These are phyloP conservation scores for Pythium phragmiticola DNA, from an alignment of 352 stramenopile species.

Conservation along the genomic window DNA sequence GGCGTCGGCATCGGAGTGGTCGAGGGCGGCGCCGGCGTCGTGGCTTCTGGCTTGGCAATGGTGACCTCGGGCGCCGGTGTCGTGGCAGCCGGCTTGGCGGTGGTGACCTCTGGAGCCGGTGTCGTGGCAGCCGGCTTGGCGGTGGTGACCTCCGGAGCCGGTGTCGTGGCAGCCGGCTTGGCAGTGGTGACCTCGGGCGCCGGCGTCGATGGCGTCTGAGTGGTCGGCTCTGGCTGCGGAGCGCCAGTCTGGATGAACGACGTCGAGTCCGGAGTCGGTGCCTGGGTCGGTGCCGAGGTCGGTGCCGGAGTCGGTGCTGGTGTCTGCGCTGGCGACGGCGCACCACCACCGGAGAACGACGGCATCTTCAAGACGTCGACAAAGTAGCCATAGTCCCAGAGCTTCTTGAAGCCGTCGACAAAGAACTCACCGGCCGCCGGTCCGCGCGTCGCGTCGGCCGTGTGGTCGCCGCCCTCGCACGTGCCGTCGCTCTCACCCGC, in stretches of 20 bases:
- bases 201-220: not conserved
- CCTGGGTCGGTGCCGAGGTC: not conserved
- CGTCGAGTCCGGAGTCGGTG: conserved; percentile 5
- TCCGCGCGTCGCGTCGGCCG: conserved; percentile 31
- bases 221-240: not conserved
- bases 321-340: not conserved
- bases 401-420: conserved; percentile 40
- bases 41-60: not conserved
- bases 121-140: not conserved
- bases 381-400: conserved; percentile 77
- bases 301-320: not conserved
- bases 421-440: conserved; percentile 58
- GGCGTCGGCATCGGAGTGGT: not conserved
- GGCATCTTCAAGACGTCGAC: conserved; percentile 30
- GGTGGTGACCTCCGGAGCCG: not conserved
- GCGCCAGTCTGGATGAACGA: conserved; percentile 1
- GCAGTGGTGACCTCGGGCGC: not conserved
- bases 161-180: not conserved
- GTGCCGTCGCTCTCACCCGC: conserved; percentile 62
- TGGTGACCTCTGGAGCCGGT: not conserved
- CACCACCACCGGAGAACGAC: conserved; percentile 5
- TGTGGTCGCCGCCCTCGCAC: conserved; percentile 43
- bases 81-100: not conserved
- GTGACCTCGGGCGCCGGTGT: not conserved
- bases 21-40: not conserved